These are phyloP conservation scores for Asterionellopsis glacialis DNA, from an alignment of 108 stramenopile species.

Conservation along the genomic window DNA sequence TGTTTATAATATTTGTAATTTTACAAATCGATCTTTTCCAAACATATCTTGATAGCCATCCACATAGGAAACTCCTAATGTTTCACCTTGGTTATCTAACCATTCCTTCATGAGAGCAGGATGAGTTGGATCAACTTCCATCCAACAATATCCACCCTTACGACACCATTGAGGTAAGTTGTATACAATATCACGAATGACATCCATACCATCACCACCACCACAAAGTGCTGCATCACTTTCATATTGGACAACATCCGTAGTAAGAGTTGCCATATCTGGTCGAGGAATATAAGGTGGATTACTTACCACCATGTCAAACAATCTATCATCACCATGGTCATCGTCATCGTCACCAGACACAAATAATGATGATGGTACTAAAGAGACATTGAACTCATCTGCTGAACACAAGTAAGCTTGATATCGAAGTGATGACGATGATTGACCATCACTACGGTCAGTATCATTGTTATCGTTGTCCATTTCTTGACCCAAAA, in stretches of 20 bases:
- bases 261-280: constrained; percentile 64
- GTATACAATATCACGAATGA: constrained; percentile 74
- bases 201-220: constrained; percentile 83
- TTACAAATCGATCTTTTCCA: constrained; percentile 74
- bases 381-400: constrained; percentile 31
- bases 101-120: constrained; percentile 41
- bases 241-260: constrained; percentile 75
- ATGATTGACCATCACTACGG: no score
- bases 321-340: constrained; percentile 19
- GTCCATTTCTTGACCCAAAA: constrained; percentile 30
- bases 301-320: constrained; percentile 91
- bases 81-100: constrained; percentile 15
- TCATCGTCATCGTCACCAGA: constrained; percentile 6
- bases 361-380: neutral
- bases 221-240: constrained; percentile 79
- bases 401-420: constrained; percentile 40
- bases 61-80: constrained; percentile 24
- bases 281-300: constrained; percentile 90
- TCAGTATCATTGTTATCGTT: no score
- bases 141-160: constrained; percentile 56
- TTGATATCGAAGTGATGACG: constrained; percentile 17
- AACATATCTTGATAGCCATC: constrained; percentile 50
- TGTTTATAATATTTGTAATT: constrained; percentile 22
- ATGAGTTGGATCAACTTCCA: constrained; percentile 88
- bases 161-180: constrained; percentile 52